Conservation (phyloP, 2,329 filamentous ascomycete species). For the Eurotiales sp. region DNA sequence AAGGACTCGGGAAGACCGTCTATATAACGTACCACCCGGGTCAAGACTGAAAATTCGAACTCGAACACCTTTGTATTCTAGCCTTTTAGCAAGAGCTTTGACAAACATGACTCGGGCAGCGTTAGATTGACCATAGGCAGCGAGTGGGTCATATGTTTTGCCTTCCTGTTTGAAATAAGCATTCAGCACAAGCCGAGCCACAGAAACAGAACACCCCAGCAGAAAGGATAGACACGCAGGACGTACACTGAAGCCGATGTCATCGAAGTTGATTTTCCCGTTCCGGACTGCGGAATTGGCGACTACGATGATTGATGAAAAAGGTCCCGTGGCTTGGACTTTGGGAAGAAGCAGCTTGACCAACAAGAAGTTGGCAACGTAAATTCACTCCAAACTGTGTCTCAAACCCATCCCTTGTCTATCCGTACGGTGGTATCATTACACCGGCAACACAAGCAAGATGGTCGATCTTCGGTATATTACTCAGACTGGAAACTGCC, state of each 20-base stretch:
- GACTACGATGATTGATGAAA: slow-evolving; percentile 30
- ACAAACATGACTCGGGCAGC: slow-evolving; percentile 50
- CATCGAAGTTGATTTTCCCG: slow-evolving; percentile 41
- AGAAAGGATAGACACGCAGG: no score
- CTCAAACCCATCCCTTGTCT: slow-evolving; percentile 26
- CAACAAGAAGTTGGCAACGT: slow-evolving; percentile 49
- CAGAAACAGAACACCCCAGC: no score
- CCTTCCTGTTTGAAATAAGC: slow-evolving; percentile 22
- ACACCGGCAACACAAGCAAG: slow-evolving; percentile 20
- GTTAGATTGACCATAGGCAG: slow-evolving; percentile 52
- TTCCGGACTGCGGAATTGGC: slow-evolving; percentile 21
- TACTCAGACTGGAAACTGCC: slow-evolving; percentile 15
- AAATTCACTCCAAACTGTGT: slow-evolving; percentile 47
- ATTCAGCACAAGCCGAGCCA: background rate
- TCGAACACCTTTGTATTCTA: slow-evolving; percentile 30
- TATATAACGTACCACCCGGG: slow-evolving; percentile 37
- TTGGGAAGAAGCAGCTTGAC: slow-evolving; percentile 46
- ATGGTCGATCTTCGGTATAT: slow-evolving; percentile 20
- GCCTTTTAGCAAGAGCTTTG: slow-evolving; percentile 35
- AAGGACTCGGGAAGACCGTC: background rate
- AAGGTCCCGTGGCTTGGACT: slow-evolving; percentile 36
- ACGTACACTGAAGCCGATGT: slow-evolving; percentile 34
- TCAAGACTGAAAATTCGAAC: slow-evolving; percentile 37
- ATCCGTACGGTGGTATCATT: slow-evolving; percentile 20
- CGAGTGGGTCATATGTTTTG: slow-evolving; percentile 39